phyloP scores from a whole-genome alignment of 2,329 filamentous ascomycete species.

The Pseudogymnoascus sp. region DNA sequence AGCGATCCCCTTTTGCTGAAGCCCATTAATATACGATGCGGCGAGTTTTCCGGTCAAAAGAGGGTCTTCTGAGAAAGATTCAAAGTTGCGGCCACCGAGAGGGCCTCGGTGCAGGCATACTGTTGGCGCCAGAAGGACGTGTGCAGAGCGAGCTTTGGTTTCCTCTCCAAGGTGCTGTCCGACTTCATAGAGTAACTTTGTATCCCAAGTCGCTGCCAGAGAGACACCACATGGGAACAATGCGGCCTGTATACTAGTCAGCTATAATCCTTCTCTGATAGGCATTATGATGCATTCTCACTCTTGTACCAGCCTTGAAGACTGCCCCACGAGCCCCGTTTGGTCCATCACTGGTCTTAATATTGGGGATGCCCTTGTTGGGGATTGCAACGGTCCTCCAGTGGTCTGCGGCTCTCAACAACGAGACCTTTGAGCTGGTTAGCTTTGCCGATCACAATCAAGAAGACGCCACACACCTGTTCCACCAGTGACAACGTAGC shows the following conservation, averaged over 20 bases:
- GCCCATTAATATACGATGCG: slow-evolving; percentile 61
- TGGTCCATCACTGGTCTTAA: slow-evolving; percentile 61
- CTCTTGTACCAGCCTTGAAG: slow-evolving; percentile 59
- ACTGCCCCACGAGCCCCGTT: slow-evolving; percentile 61
- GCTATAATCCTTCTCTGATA: background rate
- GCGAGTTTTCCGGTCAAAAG: slow-evolving; percentile 66
- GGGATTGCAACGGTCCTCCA: slow-evolving; percentile 61
- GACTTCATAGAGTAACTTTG: slow-evolving; percentile 57
- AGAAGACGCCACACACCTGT: slow-evolving; percentile 19
- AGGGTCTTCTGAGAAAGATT: slow-evolving; percentile 80
- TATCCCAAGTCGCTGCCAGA: slow-evolving; percentile 72
- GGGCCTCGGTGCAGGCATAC: slow-evolving; percentile 77
- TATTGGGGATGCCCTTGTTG: slow-evolving; percentile 52
- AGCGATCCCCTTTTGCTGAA: slow-evolving; percentile 65
- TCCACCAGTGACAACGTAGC: slow-evolving; percentile 25
- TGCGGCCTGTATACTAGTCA: slow-evolving; percentile 46
- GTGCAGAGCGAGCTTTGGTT: slow-evolving; percentile 61
- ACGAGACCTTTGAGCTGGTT: slow-evolving; percentile 40
- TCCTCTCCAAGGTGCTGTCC: slow-evolving; percentile 66
- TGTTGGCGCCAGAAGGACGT: slow-evolving; percentile 67
- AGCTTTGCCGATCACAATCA: slow-evolving; percentile 3
- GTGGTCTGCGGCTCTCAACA: slow-evolving; percentile 56
- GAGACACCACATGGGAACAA: slow-evolving; percentile 74
- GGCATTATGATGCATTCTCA: slow-evolving; percentile 23
- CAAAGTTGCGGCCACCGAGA: slow-evolving; percentile 76